Evolutionary conservation across 2,329 filamentous ascomycete species (phyloP), one percentile per base, ranked within the genome.

Genomic region (Bretziella fagacearum): DNA sequence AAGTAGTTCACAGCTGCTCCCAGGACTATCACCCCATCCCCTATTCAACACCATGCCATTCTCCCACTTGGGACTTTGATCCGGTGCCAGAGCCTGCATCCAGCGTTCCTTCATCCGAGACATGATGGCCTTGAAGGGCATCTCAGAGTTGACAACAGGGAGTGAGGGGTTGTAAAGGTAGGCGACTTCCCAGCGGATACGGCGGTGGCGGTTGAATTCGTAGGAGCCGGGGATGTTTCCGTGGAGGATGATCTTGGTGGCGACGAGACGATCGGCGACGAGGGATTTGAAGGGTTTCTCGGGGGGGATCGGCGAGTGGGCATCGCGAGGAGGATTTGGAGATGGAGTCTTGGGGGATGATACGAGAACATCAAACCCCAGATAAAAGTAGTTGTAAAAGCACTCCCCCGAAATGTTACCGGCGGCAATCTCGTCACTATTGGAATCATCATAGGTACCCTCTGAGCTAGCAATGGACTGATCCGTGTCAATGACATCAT

Each of bases 321-420:
- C 48, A 46, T 50, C 59, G 67, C 4, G 68, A 10, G 79, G 81
- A 0, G 81, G 78, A 5, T 67, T 66, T 18, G 73, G 73, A 0
- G 81, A 83, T 3, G 80, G 68, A 4, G 70, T 59, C 0, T 74
- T 76, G 0, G 84, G 81, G 25, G 78, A 77, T 1, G 89, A 93
- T n/a, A 98, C 74, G 4, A 96, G 70, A 7, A 95, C 74, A 60
- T 98, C 91, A 57, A 98, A 93, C 1, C 91, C 91, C 52, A 94
- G 79, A 54, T 89, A 81, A 59, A 95, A 98, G 60, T 98, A 98
- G 60, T 96, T 96, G 63, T 91, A 95, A 60, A 96, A 98, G 53
- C 80, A 86, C 58, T 93, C 84, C 3, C 77, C 73, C 1, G 77
- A 74, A 3, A 77, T 54, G 59, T 69, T 65, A 53, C 67, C 65